These are phyloP conservation scores for Brassica hybrid DNA, from an alignment of 441 rosid genomes.

Conservation along the genomic window DNA sequence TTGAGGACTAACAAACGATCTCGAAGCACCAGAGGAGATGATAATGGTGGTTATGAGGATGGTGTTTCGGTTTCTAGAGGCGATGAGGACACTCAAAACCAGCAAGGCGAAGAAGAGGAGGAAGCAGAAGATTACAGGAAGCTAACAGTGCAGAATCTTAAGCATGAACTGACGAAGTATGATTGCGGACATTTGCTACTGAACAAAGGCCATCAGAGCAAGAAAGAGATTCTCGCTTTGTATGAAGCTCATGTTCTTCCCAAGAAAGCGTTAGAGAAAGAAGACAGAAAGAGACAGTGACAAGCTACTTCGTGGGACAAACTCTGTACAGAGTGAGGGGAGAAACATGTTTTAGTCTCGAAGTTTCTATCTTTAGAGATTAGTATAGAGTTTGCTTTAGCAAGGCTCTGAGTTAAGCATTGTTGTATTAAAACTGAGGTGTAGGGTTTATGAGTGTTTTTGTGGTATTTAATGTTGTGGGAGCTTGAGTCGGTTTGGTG, in stretches of 20 bases:
- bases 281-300: constrained; percentile 35
- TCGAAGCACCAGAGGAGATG: constrained; percentile 57
- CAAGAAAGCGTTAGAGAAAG: constrained; percentile 45
- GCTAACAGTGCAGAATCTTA: constrained; percentile 79
- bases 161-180: constrained; percentile 86
- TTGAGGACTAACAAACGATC: constrained; percentile 69
- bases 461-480: too few species aligned
- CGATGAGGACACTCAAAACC: constrained; percentile 68
- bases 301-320: constrained; percentile 24
- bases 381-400: constrained; percentile 32
- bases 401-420: constrained; percentile 17
- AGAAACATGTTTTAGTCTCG: constrained; percentile 19
- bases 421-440: constrained; percentile 27
- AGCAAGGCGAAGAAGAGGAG: constrained; percentile 48
- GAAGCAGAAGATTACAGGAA: constrained; percentile 65
- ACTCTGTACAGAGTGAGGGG: constrained; percentile 35
- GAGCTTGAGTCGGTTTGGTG: constrained; percentile 30
- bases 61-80: constrained; percentile 72
- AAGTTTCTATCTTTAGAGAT: constrained; percentile 38
- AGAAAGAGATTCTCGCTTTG: constrained; percentile 85
- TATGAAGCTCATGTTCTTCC: constrained; percentile 78
- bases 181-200: constrained; percentile 84
- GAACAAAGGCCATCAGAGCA: constrained; percentile 75
- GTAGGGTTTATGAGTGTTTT: constrained; percentile 31
- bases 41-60: constrained; percentile 61